Base-by-base conservation (phyloP, 139 green algal genomes). In the Chlamydomonas asymmetrica region DNA sequence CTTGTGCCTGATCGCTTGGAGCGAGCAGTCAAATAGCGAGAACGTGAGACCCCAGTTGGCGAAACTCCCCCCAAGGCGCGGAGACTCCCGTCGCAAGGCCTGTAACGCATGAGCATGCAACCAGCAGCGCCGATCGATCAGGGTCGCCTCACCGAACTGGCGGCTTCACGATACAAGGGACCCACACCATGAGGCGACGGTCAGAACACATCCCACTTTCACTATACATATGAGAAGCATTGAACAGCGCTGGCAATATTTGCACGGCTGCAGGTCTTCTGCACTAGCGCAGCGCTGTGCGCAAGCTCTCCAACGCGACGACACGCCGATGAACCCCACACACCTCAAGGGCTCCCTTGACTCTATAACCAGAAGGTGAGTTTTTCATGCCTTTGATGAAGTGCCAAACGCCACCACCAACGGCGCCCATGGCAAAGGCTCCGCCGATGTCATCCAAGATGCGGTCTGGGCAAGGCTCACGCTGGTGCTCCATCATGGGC, bases 21-120 rank as follows among this genome's bases (percentile, higher is more conserved):
- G 82, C 1, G 92, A 94, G 86, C 97, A 99, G 81, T 99, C 97
- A 87, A 99, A 99, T 2, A 93, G 89, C 10, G 92, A 95, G 81
- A 99, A 99, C 5, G 97, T 87, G 27, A 95, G 91, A 50, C 97
- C 97, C 97, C 97, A 99, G 52, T 98, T 96, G 13, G 97, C 97
- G 86, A 99, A 99, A 82, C 92, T 98, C 45, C 97, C 97, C 32
- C 97, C 97, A 39, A 99, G 89, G 18, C 90, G 88, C 8, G 97
- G 97, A 2, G 96, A 93, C 69, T 99, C 93, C 41, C 87, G 78
- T 45, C 94, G 85, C 37, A 98, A 83, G 13, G 87, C 86, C 91
- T 97, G 85, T n/a, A n/a, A n/a, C n/a, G n/a, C n/a, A n/a, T n/a
- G n/a, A n/a, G n/a, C n/a, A n/a, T n/a, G n/a, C n/a, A n/a, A n/a